Evolutionary conservation across 345 rosid genomes (phyloP).

Genomic region (Populus deltoides): DNA sequence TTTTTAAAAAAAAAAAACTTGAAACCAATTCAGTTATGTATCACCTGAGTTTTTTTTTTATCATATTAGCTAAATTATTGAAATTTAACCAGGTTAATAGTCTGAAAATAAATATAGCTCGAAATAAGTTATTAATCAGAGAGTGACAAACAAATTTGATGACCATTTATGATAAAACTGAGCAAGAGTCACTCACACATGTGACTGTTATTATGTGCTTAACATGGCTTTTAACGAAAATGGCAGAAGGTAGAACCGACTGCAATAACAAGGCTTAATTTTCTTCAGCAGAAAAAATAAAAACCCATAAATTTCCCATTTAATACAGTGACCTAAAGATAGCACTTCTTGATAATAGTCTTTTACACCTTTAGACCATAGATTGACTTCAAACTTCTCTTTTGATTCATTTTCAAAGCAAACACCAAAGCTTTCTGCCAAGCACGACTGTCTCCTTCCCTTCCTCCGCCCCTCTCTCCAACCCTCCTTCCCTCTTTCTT

Average conservation of each 20-base stretch:
- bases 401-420: background rate
- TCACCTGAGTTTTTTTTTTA: too few relatives aligned
- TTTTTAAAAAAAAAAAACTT: too few relatives aligned
- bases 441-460: background rate
- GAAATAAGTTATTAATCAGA: too few relatives aligned
- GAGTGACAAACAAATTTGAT: too few relatives aligned
- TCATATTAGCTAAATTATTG: too few relatives aligned
- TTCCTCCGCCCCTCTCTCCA: background rate
- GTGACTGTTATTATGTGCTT: background rate
- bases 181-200: background rate
- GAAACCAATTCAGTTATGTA: too few relatives aligned
- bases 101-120: too few relatives aligned
- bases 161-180: too few relatives aligned
- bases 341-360: background rate
- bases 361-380: constrained; percentile 1
- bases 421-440: background rate
- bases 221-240: background rate
- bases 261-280: constrained; percentile 23
- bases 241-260: constrained; percentile 9
- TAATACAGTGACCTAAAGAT: constrained; percentile 19
- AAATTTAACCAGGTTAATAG: too few relatives aligned
- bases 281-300: constrained; percentile 25
- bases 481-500: background rate
- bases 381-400: constrained; percentile 15
- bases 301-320: constrained; percentile 24